These are phyloP conservation scores for Geotrichum candidum DNA, from an alignment of 1,139 yeast species.

Conservation along the genomic window DNA sequence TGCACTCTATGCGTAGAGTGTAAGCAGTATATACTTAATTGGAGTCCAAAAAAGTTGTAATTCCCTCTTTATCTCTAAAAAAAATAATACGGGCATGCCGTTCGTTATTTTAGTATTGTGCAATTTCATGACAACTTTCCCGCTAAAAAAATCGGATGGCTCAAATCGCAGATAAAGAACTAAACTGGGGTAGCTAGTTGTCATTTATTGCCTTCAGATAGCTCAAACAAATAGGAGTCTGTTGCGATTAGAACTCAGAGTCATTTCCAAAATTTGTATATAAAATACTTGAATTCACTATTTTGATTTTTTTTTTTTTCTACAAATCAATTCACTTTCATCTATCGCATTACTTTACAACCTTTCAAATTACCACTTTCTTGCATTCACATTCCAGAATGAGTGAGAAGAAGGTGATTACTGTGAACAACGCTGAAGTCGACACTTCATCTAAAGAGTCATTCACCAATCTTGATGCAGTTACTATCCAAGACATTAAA, in stretches of 20 bases:
- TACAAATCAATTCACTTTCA: not conserved
- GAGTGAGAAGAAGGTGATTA: not conserved
- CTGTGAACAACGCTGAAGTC: not conserved
- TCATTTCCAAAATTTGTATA: not conserved
- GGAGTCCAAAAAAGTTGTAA: not conserved
- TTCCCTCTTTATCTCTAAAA: not conserved
- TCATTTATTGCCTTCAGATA: not conserved
- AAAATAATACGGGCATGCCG: not conserved
- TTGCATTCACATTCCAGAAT: not conserved
- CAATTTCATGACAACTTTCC: not conserved
- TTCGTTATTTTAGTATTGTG: not conserved
- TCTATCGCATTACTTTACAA: not conserved
- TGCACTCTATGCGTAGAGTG: not conserved
- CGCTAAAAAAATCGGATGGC: not conserved
- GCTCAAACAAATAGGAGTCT: not conserved
- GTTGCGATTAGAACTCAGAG: not conserved
- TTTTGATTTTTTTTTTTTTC: not conserved
- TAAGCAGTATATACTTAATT: not conserved
- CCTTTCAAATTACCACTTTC: not conserved
- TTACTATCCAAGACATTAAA: conserved; percentile 1
- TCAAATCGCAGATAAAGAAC: not conserved
- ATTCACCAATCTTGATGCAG: not conserved
- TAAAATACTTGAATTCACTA: not conserved
- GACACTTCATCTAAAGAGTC: not conserved
- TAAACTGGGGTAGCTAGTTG: not conserved